Evolutionary conservation across 1,284 basidiomycete species (phyloP).

Genomic region (Microbotryomycetes sp.): DNA sequence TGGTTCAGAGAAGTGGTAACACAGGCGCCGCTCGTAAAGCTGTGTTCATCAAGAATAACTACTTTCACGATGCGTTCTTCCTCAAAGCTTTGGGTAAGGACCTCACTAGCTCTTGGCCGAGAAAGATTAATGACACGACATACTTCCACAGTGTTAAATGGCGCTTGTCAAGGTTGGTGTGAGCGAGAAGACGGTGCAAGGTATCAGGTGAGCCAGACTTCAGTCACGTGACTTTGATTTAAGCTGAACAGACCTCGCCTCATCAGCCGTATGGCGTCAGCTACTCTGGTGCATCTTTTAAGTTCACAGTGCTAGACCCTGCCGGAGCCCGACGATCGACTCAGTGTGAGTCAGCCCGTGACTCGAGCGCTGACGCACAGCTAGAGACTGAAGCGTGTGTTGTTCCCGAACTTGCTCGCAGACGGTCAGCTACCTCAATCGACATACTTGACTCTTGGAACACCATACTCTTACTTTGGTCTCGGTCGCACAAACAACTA

Average conservation of each 20-base stretch:
- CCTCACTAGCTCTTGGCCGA: too few relatives aligned
- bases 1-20: slow-evolving; percentile 74
- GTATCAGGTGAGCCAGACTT: slow-evolving; percentile 22
- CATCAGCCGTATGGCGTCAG: slow-evolving; percentile 81
- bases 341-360: slow-evolving; percentile 54
- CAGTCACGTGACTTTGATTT: neutral
- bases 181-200: slow-evolving; percentile 53
- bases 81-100: slow-evolving; percentile 79
- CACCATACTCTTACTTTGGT: slow-evolving; percentile 93
- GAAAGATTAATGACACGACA: too few relatives aligned
- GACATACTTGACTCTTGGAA: slow-evolving; percentile 77
- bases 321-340: slow-evolving; percentile 83
- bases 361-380: neutral
- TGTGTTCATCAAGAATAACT: slow-evolving; percentile 91
- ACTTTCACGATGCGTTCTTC: slow-evolving; percentile 98
- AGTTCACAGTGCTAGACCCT: slow-evolving; percentile 93
- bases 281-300: slow-evolving; percentile 91
- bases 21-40: slow-evolving; percentile 49
- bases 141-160: slow-evolving; percentile 66
- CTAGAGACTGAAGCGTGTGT: neutral
- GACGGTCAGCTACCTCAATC: slow-evolving; percentile 90
- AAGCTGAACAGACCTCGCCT: neutral
- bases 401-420: slow-evolving; percentile 42
- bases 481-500: slow-evolving; percentile 99
- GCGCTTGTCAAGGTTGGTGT: slow-evolving; percentile 80